phyloP scores from a whole-genome alignment of 176 grass and related monocot genomes.

The Stipa capillata region DNA sequence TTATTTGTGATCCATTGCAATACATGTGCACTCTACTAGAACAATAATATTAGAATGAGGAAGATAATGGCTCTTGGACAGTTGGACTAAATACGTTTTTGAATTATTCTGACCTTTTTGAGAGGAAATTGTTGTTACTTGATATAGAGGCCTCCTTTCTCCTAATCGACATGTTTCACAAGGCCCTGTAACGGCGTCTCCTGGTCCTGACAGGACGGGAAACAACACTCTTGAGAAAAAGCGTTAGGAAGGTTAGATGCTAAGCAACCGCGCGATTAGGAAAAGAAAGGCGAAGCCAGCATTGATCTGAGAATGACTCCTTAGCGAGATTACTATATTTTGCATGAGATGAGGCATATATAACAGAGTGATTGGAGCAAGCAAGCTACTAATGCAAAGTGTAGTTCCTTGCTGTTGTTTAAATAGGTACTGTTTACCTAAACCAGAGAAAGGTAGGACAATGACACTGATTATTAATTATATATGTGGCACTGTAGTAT shows the following conservation, averaged over 20 bases:
- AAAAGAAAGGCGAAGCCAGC: slow-evolving; percentile 11
- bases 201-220: slow-evolving; percentile 22
- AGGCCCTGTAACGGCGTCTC: background rate
- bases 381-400: background rate
- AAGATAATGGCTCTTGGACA: no score
- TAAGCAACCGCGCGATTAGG: slow-evolving; percentile 41
- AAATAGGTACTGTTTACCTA: slow-evolving; percentile 28
- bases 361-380: background rate
- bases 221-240: slow-evolving; percentile 14
- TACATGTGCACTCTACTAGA: no score
- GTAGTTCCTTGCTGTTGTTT: background rate
- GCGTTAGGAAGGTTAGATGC: slow-evolving; percentile 38
- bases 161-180: slow-evolving; percentile 11
- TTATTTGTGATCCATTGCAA: no score
- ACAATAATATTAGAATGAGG: no score
- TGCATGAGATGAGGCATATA: background rate
- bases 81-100: no score
- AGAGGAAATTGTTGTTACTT: background rate
- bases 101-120: no score
- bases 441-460: slow-evolving; percentile 10
- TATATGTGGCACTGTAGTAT: background rate
- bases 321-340: slow-evolving; percentile 23
- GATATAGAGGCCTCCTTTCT: background rate
- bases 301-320: slow-evolving; percentile 30
- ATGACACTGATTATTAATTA: slow-evolving; percentile 11